A percentile compares a stretch with the other conserved stretches of the same genome.
phyloP scores from a whole-genome alignment of 495 filamentous ascomycete species.

The Amorphotheca resinae region DNA sequence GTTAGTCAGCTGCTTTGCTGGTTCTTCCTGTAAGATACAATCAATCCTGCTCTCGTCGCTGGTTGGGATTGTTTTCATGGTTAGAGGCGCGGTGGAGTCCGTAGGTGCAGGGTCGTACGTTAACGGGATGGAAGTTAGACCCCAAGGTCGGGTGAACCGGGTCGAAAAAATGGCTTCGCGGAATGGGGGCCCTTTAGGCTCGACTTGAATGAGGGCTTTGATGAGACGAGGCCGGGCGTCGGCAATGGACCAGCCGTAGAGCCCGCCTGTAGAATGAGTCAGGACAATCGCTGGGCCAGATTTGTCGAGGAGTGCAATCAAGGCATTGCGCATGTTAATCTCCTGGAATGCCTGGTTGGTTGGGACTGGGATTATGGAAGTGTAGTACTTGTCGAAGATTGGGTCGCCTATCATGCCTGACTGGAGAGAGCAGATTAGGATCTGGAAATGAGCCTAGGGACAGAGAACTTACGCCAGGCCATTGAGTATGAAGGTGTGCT shows the following conservation, averaged over 20 bases:
- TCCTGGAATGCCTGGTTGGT: slow-evolving; percentile 28
- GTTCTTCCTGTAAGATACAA: slow-evolving; percentile 35
- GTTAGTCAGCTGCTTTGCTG: slow-evolving; percentile 37
- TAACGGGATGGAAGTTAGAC: slow-evolving; percentile 34
- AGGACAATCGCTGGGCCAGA: slow-evolving; percentile 37
- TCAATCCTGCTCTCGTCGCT: slow-evolving; percentile 15
- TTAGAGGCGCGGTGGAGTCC: background rate
- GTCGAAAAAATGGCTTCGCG: slow-evolving; percentile 2
- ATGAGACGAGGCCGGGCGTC: slow-evolving; percentile 35
- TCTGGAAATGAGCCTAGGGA: slow-evolving; percentile 8
- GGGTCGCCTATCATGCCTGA: slow-evolving; percentile 33
- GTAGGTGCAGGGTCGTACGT: slow-evolving; percentile 31
- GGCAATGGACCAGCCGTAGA: slow-evolving; percentile 34
- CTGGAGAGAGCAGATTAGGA: too few species aligned
- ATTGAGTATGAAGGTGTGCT: slow-evolving; percentile 39
- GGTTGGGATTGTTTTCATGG: slow-evolving; percentile 8
- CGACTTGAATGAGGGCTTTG: slow-evolving; percentile 35
- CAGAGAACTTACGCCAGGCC: slow-evolving; percentile 29
- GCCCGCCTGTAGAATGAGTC: slow-evolving; percentile 39
- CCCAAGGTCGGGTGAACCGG: slow-evolving; percentile 25
- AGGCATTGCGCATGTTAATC: slow-evolving; percentile 29
- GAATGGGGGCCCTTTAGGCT: slow-evolving; percentile 41
- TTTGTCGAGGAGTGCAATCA: slow-evolving; percentile 32
- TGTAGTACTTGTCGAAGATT: slow-evolving; percentile 37
- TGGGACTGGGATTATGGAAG: slow-evolving; percentile 27